Base-by-base conservation (phyloP, 495 filamentous ascomycete genomes). In the Penicillium antarcticum region DNA sequence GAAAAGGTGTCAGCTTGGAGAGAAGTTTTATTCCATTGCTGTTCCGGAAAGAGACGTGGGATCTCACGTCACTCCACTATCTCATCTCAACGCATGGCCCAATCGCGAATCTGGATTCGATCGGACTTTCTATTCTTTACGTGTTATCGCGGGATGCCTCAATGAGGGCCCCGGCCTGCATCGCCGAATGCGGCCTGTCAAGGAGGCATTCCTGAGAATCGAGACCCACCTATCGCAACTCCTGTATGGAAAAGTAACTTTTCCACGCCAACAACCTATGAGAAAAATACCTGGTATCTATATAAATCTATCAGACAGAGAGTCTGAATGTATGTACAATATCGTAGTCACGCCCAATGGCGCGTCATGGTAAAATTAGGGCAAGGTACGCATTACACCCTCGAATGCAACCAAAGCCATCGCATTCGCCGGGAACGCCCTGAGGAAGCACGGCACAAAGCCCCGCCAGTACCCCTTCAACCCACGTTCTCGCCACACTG, bases 381-480 rank as follows among this genome's bases (percentile, higher is more conserved):
- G 87, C 66, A 96, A 72, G 41, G 74, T 72, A 58, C 92, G 80
- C 91, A 97, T 95, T 45, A 87, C 89, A 8, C 83, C 89, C 70
- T 98, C 92, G 76, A 96, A 97, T 32, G 88, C 92, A 49, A 96
- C 82, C 66, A 98, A 63, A 9, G 92, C 92, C 81, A 92, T 85
- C 1, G 92, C 92, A 75, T 98, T 98, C 42, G 94, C 94, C 40
- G 94, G 94, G 69, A 98, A 98, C 11, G 94, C 94, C 62, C 94
- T 79, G 49, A 96, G 65, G 66, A 97, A 95, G 65, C 92, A 97
- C 0, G 94, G 94, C 55, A 92, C 49, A 62, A 98, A 98, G 2
- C 94, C 94, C 38, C 92, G 78, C 91, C 91, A 97, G 67, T 89
- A 97, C 2, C 91, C 92, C 60, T 67, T 85, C 66, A 60, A 79